These are phyloP conservation scores for Populus tremula DNA, from an alignment of 345 rosid species.

Conservation along the genomic window DNA sequence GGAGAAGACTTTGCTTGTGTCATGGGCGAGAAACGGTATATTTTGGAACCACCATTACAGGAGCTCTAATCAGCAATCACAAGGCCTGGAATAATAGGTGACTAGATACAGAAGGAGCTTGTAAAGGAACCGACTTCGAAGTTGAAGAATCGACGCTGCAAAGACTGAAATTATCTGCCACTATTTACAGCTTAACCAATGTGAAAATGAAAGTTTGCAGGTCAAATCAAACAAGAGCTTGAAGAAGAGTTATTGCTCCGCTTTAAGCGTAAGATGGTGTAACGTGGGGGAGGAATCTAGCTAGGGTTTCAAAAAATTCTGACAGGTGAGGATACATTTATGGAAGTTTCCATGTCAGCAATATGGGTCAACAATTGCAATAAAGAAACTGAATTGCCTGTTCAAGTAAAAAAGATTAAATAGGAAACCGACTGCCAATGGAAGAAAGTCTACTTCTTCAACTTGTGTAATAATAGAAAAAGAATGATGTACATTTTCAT, in stretches of 20 bases:
- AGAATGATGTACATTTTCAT: slow-evolving; percentile 16
- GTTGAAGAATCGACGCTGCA: not conserved
- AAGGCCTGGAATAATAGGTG: not conserved
- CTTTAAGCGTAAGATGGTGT: not conserved
- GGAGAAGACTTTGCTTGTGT: not conserved
- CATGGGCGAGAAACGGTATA: not conserved
- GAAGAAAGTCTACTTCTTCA: not conserved
- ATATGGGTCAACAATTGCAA: not conserved
- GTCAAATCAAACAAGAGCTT: not conserved
- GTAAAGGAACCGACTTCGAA: not conserved
- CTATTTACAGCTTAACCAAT: no score
- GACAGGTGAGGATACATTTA: not conserved
- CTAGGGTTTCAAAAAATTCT: not conserved
- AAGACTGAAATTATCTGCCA: no score
- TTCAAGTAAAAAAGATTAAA: not conserved
- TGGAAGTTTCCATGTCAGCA: not conserved
- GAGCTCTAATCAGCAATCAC: not conserved
- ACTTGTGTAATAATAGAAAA: not conserved
- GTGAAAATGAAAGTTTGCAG: not conserved
- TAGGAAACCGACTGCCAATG: not conserved
- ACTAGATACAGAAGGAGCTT: not conserved
- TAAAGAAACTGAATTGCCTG: not conserved
- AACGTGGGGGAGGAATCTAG: not conserved
- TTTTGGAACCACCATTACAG: not conserved
- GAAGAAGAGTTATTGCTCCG: not conserved